phyloP scores from a whole-genome alignment of 1,139 yeast species.

The Candida mesenterica region DNA sequence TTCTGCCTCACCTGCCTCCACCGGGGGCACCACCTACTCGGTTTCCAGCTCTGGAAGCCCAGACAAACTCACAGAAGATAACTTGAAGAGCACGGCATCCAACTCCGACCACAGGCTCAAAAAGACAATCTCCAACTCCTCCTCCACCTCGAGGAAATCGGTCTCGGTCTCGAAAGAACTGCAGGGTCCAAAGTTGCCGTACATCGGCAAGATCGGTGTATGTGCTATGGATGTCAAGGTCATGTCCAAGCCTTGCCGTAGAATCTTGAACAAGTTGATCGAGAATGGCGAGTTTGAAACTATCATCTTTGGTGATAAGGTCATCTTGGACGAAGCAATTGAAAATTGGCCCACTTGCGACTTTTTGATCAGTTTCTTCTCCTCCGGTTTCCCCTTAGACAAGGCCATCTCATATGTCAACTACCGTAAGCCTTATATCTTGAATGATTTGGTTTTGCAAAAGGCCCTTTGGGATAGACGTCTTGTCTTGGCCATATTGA shows the following conservation, averaged over 20 bases:
- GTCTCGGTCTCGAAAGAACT: conserved; percentile 44
- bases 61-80: conserved; percentile 20
- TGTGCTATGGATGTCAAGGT: conserved; percentile 99
- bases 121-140: conserved; percentile 41
- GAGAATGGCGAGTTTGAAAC: conserved; percentile 97
- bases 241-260: conserved; percentile 91
- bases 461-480: conserved; percentile 96
- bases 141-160: conserved; percentile 41
- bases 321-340: conserved; percentile 84
- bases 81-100: conserved; percentile 16
- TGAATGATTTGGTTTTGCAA: conserved; percentile 88
- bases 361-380: conserved; percentile 85
- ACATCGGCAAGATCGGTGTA: conserved; percentile 92
- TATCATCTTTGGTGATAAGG: conserved; percentile 95
- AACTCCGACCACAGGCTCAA: conserved; percentile 20
- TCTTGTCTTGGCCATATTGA: conserved; percentile 76
- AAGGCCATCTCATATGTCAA: conserved; percentile 92
- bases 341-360: conserved; percentile 99
- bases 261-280: conserved; percentile 80
- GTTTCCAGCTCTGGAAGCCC: conserved; percentile 3
- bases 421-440: conserved; percentile 82
- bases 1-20: not conserved
- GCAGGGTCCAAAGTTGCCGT: conserved; percentile 56
- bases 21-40: not conserved
- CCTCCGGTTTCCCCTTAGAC: conserved; percentile 94